Evolutionary conservation across 2,329 filamentous ascomycete genomes (phyloP).

Genomic region (Rhexocercosporidium sp.): DNA sequence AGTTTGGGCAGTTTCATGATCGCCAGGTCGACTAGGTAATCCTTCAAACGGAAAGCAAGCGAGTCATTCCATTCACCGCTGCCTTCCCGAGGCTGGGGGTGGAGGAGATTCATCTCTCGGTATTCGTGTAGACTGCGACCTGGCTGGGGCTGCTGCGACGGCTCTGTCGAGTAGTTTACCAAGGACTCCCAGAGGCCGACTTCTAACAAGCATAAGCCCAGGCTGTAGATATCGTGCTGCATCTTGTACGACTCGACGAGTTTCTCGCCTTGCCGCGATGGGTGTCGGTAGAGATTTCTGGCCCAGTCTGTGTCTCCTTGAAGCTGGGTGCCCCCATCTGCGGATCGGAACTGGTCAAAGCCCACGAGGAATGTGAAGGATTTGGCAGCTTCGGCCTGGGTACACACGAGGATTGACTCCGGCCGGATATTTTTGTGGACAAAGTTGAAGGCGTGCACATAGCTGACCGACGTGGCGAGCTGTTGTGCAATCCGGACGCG

Average conservation of each 20-base stretch:
- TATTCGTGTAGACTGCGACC: too few relatives aligned
- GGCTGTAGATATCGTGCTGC: conserved; percentile 49
- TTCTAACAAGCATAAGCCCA: conserved; percentile 56
- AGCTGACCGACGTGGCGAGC: conserved; percentile 40
- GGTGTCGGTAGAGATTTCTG: conserved; percentile 32
- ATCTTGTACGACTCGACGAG: conserved; percentile 25
- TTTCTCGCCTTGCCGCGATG: conserved; percentile 23
- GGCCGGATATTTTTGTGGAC: conserved; percentile 46
- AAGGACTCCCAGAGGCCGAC: conserved; percentile 53
- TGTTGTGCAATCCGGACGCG: conserved; percentile 37
- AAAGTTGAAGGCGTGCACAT: conserved; percentile 39
- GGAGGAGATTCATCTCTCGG: too few relatives aligned
- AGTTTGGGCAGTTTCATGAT: too few relatives aligned
- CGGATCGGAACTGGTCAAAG: conserved; percentile 29
- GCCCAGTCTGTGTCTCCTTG: conserved; percentile 27
- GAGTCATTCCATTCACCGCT: too few relatives aligned
- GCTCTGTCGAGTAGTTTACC: not conserved
- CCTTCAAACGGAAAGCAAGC: too few relatives aligned
- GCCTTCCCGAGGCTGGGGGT: too few relatives aligned
- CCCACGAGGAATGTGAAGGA: conserved; percentile 20
- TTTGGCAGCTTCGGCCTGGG: conserved; percentile 11
- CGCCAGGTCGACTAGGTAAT: too few relatives aligned
- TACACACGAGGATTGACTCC: conserved; percentile 42
- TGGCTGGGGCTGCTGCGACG: not conserved
- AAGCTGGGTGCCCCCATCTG: conserved; percentile 24